phyloP scores from a whole-genome alignment of 148 eudicot genomes.

The Amaranthus hypochondriacus region DNA sequence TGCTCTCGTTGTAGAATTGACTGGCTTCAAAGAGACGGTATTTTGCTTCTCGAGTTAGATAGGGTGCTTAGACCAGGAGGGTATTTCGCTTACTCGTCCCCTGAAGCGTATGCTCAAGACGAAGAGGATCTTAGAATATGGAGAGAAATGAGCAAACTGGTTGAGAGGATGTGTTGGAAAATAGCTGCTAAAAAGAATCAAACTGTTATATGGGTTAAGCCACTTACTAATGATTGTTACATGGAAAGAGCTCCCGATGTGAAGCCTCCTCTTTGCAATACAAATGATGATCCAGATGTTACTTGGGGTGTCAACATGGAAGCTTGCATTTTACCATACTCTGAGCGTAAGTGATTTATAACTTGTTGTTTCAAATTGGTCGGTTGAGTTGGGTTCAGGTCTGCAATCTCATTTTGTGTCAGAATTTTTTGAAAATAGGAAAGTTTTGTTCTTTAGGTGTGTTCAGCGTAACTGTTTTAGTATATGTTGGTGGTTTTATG shows the following conservation, averaged over 20 bases:
- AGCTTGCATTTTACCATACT: constrained; percentile 41
- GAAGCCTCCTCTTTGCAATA: constrained; percentile 34
- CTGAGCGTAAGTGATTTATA: constrained; percentile 34
- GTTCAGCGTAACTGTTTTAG: too few species aligned
- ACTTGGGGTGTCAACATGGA: constrained; percentile 38
- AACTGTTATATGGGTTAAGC: constrained; percentile 41
- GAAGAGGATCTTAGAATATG: constrained; percentile 48
- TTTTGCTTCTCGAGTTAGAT: constrained; percentile 41
- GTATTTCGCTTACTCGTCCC: constrained; percentile 46
- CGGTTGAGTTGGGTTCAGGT: too few species aligned
- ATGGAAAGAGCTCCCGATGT: constrained; percentile 32
- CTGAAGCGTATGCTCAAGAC: constrained; percentile 45
- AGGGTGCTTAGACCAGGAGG: constrained; percentile 49
- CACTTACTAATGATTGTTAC: constrained; percentile 42
- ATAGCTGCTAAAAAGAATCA: constrained; percentile 43
- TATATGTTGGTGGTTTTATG: too few species aligned
- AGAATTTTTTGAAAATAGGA: too few species aligned
- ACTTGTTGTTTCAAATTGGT: not conserved
- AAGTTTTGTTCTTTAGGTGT: not conserved
- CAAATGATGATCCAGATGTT: constrained; percentile 40
- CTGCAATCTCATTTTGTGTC: too few species aligned
- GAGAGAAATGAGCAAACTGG: constrained; percentile 42
- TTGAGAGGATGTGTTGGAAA: constrained; percentile 45
- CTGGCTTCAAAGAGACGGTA: constrained; percentile 41
- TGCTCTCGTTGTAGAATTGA: constrained; percentile 48